Base-by-base conservation (phyloP, 176 grass and related monocot species). In the Eleusine indica region DNA sequence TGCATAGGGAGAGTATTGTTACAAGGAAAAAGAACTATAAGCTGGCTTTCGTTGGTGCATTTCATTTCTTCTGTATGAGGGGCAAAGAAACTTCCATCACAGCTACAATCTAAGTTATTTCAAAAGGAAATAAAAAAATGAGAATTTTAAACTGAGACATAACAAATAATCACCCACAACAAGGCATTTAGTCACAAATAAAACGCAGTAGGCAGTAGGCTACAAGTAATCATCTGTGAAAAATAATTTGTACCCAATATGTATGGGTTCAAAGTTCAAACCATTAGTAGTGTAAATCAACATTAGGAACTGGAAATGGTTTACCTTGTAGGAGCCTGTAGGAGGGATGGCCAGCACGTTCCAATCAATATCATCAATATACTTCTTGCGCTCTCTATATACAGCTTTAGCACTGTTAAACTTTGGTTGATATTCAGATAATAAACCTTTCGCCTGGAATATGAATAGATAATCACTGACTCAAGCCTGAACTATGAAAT, bases 361-460 rank as follows among this genome's bases (percentile, higher is more conserved):
- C 96, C 96, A 98, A 86, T 98, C 96, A 77, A 98, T 98, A 80
- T 95, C 89, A 70, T 98, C 96, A 77, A 98, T 82, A 71, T 90
- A 91, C 73, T 98, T 98, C 80, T 98, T 98, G 16, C 96, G 88
- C 67, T 98, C 96, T 90, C 90, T 91, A 83, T 91, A 95, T 58
- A 98, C 96, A n/a, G 96, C 96, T 75, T 83, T 95, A 87, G 93
- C 93, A 87, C 96, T 98, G 73, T 95, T 98, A 88, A 91, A 98
- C 82, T 98, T 98, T 41, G 93, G 93, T 77, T 95, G 96, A 84
- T 98, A 98, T 80, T 98, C 96, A 25, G 96, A 98, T 73, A 95
- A 82, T 75, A 98, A 82, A 56, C 96, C 93, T 98, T 98, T 98
- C 70, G 96, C 96, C 96, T 98, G 79, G 60, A 82, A 82, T 17